Base-by-base conservation (phyloP, 371 early-diverging fungal species). In the Apophysomyces elegans region DNA sequence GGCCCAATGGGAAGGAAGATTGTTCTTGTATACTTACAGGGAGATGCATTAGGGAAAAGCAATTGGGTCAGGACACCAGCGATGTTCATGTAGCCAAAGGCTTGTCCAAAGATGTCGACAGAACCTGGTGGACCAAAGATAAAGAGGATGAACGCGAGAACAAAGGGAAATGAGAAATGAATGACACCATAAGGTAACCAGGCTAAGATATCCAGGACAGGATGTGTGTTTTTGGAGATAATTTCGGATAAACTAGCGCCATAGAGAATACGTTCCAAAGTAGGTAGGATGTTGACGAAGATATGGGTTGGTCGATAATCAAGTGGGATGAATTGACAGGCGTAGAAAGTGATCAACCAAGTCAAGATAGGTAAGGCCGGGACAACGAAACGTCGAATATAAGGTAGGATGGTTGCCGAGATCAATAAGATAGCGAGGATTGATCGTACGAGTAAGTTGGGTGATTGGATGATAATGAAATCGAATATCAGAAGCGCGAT, bases 101-200 rank as follows among this genome's bases (percentile, higher is more conserved):
- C 82, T 32, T 79, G 74, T 4, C 81, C 83, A 75, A 87, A 90
- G 7, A 85, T 71, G n/a, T 78, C 70, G 12, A 86, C 66, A 6
- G 82, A 75, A 5, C 86, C 83, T 1, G 83, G 79, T 6, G 86
- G 87, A 11, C 85, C 88, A 72, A 75, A 77, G 65, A 71, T 69
- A 58, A 78, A 82, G 32, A 90, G 69, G 26, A 79, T 57, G 0
- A 74, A 18, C 1, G 82, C 78, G 11, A 86, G 82, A 37, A 90
- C 62, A 56, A 86, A 84, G 2, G 90, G 89, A 21, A 88, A 79
- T 5, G 85, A 77, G 70, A 88, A 92, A 62, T 92, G 91, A 43
- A 88, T 62, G 14, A 92, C 79, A 35, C 92, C 92, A 65, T 92
- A 92, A 12, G 89, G 89, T 35, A 92, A 59, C 87, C 91, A 91